Conservation (phyloP, 1,284 basidiomycete genomes). For the Peniophora sp. region DNA sequence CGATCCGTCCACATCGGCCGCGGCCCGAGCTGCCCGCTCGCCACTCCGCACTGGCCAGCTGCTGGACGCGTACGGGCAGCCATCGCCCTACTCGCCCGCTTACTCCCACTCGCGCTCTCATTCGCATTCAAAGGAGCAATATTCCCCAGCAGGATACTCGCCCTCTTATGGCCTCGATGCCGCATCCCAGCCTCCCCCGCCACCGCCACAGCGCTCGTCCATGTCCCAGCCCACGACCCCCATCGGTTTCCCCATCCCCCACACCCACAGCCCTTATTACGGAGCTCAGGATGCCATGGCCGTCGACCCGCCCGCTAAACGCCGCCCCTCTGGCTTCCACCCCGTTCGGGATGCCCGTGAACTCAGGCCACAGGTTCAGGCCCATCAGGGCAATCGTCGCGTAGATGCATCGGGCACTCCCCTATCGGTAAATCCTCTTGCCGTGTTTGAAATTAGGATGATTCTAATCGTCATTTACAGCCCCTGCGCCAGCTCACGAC, state of each 20-base stretch:
- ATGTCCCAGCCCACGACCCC: constrained; percentile 62
- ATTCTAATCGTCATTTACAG: constrained; percentile 28
- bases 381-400: constrained; percentile 48
- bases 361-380: constrained; percentile 60
- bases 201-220: constrained; percentile 38
- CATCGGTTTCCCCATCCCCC: constrained; percentile 50
- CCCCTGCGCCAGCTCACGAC: constrained; percentile 85
- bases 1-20: constrained; percentile 28
- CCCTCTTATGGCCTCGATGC: constrained; percentile 47
- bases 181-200: constrained; percentile 48
- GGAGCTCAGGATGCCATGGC: constrained; percentile 58
- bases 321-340: constrained; percentile 62
- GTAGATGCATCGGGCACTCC: constrained; percentile 58
- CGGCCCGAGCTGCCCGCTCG: constrained; percentile 45
- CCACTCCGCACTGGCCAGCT: constrained; percentile 48
- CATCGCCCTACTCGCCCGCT: constrained; percentile 29
- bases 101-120: constrained; percentile 53
- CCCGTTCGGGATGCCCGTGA: constrained; percentile 65
- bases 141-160: constrained; percentile 26
- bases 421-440: constrained; percentile 45
- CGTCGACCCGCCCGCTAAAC: constrained; percentile 64
- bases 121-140: constrained; percentile 44
- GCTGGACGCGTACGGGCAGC: constrained; percentile 60
- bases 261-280: constrained; percentile 30
- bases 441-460: constrained; percentile 12